Percentiles rank a stretch among this genome's conserved stretches.
Evolutionary conservation across 1,284 basidiomycete species (phyloP).

Genomic region (Boletellus deceptivus): DNA sequence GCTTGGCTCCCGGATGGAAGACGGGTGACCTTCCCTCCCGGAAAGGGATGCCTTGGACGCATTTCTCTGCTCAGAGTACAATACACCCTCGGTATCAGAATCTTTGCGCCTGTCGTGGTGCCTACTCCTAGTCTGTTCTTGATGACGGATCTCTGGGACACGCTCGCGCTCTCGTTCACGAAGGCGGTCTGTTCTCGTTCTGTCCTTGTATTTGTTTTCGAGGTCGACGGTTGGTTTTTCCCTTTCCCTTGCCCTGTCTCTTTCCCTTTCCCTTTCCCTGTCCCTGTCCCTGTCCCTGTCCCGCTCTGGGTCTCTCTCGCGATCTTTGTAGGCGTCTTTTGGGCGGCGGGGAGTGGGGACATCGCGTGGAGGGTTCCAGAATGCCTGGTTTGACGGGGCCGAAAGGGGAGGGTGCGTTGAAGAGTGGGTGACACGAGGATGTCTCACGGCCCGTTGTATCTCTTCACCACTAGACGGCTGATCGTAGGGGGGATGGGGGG

Average conservation of each 20-base stretch:
- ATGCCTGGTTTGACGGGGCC: slow-evolving; percentile 18
- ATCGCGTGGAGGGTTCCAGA: slow-evolving; percentile 28
- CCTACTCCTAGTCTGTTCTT: slow-evolving; percentile 22
- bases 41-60: slow-evolving; percentile 30
- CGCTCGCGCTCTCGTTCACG: slow-evolving; percentile 34
- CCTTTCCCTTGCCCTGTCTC: slow-evolving; percentile 17
- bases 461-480: slow-evolving; percentile 25
- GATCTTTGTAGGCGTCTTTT: slow-evolving; percentile 24
- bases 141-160: slow-evolving; percentile 22
- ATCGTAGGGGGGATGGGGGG: slow-evolving; percentile 22
- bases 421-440: slow-evolving; percentile 24
- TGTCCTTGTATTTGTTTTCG: slow-evolving; percentile 32
- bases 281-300: slow-evolving; percentile 28
- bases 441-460: slow-evolving; percentile 19
- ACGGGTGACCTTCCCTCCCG: slow-evolving; percentile 26
- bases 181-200: slow-evolving; percentile 24
- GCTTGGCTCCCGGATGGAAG: slow-evolving; percentile 25
- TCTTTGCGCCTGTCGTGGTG: slow-evolving; percentile 32
- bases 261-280: slow-evolving; percentile 23
- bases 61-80: slow-evolving; percentile 31
- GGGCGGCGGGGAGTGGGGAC: slow-evolving; percentile 17
- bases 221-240: slow-evolving; percentile 21
- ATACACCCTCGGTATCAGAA: slow-evolving; percentile 28
- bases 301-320: slow-evolving; percentile 26
- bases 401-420: slow-evolving; percentile 25